Percentiles rank a stretch among this genome's conserved stretches.
These are phyloP conservation scores for Populus pruinosa DNA, from an alignment of 345 rosid genomes.

Conservation along the genomic window DNA sequence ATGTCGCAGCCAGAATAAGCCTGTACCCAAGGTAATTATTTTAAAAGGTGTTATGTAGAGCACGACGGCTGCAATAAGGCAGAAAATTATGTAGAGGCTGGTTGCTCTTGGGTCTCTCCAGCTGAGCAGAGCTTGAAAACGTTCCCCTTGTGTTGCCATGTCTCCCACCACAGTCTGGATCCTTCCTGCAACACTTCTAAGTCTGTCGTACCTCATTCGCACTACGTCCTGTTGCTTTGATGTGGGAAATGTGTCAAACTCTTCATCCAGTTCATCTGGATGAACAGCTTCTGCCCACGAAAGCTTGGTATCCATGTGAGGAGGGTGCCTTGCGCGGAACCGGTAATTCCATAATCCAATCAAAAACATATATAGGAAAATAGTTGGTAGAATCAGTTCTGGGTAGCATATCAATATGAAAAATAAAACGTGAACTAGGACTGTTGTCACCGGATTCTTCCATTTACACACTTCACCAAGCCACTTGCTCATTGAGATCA, in stretches of 20 bases:
- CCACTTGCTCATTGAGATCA: slow-evolving; percentile 27
- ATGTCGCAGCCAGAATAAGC: slow-evolving; percentile 28
- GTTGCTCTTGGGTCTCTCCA: slow-evolving; percentile 39
- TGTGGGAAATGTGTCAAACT: slow-evolving; percentile 32
- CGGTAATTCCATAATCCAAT: slow-evolving; percentile 33
- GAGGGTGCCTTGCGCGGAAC: slow-evolving; percentile 29
- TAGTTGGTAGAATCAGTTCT: slow-evolving; percentile 28
- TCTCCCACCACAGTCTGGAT: slow-evolving; percentile 35
- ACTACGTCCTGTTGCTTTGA: slow-evolving; percentile 23
- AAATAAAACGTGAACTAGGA: slow-evolving; percentile 20
- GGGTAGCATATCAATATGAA: slow-evolving; percentile 32
- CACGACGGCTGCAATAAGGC: slow-evolving; percentile 26
- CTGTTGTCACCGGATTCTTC: slow-evolving; percentile 27
- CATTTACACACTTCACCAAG: slow-evolving; percentile 26
- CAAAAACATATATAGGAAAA: slow-evolving; percentile 30
- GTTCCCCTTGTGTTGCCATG: slow-evolving; percentile 35
- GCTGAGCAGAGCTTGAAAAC: slow-evolving; percentile 29
- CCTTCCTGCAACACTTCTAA: slow-evolving; percentile 32
- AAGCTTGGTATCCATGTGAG: slow-evolving; percentile 33
- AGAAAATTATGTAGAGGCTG: slow-evolving; percentile 21
- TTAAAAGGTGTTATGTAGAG: slow-evolving; percentile 31
- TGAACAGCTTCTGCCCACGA: slow-evolving; percentile 31
- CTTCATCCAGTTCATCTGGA: slow-evolving; percentile 33
- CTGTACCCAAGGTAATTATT: slow-evolving; percentile 24
- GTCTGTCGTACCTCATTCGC: slow-evolving; percentile 31